A percentile compares a stretch with the other conserved stretches of the same genome.
Evolutionary conservation across 2,329 filamentous ascomycete species (phyloP).

Genomic region (Parafenestella ontariensis): DNA sequence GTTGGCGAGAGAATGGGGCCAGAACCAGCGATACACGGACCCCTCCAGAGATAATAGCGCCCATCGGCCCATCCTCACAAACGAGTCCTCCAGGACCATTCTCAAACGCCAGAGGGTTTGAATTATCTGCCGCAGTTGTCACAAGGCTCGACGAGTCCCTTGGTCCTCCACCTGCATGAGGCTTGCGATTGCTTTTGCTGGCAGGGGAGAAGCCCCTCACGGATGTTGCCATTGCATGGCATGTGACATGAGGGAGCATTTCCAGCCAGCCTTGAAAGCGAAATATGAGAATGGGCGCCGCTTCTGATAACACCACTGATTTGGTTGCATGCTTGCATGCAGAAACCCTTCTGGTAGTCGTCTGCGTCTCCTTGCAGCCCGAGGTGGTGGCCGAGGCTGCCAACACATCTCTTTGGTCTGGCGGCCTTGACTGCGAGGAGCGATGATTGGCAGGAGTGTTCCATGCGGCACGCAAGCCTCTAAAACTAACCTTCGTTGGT

Average conservation of each 20-base stretch:
- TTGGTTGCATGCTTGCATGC: constrained; percentile 4
- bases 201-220: constrained; percentile 1
- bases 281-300: background rate
- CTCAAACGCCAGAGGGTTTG: background rate
- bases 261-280: constrained; percentile 1
- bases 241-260: constrained; percentile 5
- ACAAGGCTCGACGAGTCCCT: constrained; percentile 3
- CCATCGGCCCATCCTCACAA: background rate
- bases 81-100: constrained; percentile 5
- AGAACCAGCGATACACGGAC: constrained; percentile 13
- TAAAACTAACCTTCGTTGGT: constrained; percentile 5
- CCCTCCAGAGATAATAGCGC: constrained; percentile 1
- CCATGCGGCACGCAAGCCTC: constrained; percentile 11
- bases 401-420: constrained; percentile 11
- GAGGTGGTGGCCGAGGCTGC: constrained; percentile 13
- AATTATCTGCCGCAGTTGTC: constrained; percentile 1
- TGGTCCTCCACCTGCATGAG: constrained; percentile 1
- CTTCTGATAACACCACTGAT: background rate
- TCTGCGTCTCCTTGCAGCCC: background rate
- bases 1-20: constrained; percentile 29
- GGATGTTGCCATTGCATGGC: constrained; percentile 1
- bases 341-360: background rate
- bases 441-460: constrained; percentile 11
- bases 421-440: constrained; percentile 3
- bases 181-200: constrained; percentile 11